Evolutionary conservation across 179 eudicot species (phyloP).

Genomic region (Camellia oleifera): DNA sequence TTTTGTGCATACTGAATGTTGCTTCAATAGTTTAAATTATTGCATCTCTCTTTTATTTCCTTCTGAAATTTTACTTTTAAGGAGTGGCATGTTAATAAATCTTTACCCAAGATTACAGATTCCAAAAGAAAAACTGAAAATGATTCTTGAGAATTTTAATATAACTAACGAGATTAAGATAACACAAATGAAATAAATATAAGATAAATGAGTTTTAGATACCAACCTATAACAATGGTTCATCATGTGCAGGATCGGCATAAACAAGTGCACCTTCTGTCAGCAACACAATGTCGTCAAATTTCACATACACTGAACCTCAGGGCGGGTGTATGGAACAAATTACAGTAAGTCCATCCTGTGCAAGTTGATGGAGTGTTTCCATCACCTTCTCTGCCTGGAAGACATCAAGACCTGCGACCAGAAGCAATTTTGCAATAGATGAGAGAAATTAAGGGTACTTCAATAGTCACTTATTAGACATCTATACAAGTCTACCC

Average conservation of each 20-base stretch:
- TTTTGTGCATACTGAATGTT: not conserved
- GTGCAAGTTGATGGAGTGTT: constrained; percentile 87
- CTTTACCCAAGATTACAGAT: not conserved
- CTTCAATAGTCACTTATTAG: not conserved
- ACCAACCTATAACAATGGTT: constrained; percentile 73
- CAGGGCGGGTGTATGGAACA: constrained; percentile 99
- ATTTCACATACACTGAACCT: constrained; percentile 91
- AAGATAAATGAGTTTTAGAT: constrained; percentile 23
- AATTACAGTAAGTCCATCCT: constrained; percentile 96
- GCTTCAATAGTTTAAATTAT: not conserved
- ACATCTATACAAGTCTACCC: no score
- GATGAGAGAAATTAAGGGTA: not conserved
- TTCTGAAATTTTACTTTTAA: not conserved
- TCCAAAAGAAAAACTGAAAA: not conserved
- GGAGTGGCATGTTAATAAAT: not conserved
- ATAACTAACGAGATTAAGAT: not conserved
- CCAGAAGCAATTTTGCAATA: constrained; percentile 14
- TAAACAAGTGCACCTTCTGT: constrained; percentile 82
- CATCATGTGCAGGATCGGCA: constrained; percentile 85
- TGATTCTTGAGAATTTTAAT: not conserved
- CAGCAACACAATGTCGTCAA: constrained; percentile 89
- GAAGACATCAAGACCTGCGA: constrained; percentile 97
- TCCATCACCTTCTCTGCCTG: constrained; percentile 99
- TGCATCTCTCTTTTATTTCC: not conserved
- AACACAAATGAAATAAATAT: not conserved